Conservation (phyloP, 768 basidiomycete genomes). For the Pisolithus tinctorius region DNA sequence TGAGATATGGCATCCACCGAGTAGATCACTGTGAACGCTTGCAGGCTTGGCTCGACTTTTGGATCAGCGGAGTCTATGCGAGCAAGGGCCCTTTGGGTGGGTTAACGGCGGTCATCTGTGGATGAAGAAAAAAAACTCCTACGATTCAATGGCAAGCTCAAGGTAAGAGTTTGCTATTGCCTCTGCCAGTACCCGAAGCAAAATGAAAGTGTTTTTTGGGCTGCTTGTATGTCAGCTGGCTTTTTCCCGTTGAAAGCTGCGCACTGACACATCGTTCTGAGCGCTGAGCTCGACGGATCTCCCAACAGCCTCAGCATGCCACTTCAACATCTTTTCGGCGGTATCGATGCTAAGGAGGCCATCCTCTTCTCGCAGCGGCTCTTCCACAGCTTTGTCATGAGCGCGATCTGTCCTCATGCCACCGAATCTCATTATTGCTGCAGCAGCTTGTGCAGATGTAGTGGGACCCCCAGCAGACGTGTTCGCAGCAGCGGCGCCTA, state of each 20-base stretch:
- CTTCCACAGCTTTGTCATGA: constrained; percentile 53
- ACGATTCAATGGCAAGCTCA: constrained; percentile 92
- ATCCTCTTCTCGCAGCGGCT: constrained; percentile 73
- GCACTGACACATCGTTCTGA: constrained; percentile 73
- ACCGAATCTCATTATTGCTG: constrained; percentile 84
- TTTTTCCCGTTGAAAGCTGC: background rate
- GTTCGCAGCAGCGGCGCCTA: constrained; percentile 69
- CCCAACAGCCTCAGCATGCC: constrained; percentile 97
- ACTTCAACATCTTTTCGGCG: constrained; percentile 88
- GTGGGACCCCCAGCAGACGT: constrained; percentile 55
- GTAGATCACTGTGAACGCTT: constrained; percentile 56
- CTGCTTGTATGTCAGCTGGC: constrained; percentile 34
- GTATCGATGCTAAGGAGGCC: constrained; percentile 68
- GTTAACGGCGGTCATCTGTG: background rate
- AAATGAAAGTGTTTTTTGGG: constrained; percentile 79
- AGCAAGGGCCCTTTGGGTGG: constrained; percentile 51
- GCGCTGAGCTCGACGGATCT: constrained; percentile 87
- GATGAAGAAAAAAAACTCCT: constrained; percentile 21
- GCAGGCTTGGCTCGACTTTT: constrained; percentile 76
- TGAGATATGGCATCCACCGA: constrained; percentile 85
- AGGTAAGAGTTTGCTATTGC: constrained; percentile 78
- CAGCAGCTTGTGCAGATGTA: constrained; percentile 79
- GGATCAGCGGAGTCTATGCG: constrained; percentile 68
- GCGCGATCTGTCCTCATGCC: constrained; percentile 56
- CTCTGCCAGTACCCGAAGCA: constrained; percentile 82